Evolutionary conservation across 208 protist species (phyloP), one percentile per base, ranked within the genome.

Genomic region (Phytomonas sp.): DNA sequence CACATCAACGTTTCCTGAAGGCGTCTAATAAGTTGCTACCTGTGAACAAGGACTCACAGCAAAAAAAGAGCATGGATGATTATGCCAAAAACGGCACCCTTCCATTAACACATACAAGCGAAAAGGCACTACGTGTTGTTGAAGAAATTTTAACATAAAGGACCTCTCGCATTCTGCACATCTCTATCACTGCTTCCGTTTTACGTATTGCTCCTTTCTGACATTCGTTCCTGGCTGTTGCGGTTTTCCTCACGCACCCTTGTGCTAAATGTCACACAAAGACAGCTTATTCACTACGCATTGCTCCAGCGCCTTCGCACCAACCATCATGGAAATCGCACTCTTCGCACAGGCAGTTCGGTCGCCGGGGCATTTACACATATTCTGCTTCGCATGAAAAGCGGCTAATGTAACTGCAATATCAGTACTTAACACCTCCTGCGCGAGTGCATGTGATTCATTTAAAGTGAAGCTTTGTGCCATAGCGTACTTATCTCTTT

Each of bases 201-300:
- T 46, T 9, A 1, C 40, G 0, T 9, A 46, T 46, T 46, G 40
- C 40, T 46, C 40, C 40, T 46, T 46, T 9, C 40, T 20, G 13
- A 20, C 40, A 46, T 20, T 46, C 11, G 7, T 17, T 46, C 40
- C 40, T 20, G 7, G 40, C 1, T 20, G 15, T 46, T 46, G 7
- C 15, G 0, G 13, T 46, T 8, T 20, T 20, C 2, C 40, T 8
- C 13, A 46, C 15, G 2, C 11, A 23, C 40, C 11, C 2, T 46
- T 46, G 13, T 9, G 15, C 11, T 20, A 67, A 11, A 36, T 23
- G 70, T 26, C 28, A 53, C 72, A 78, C 23, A 76, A 75, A 11
- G 84, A 72, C 0, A 94, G 71, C 7, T 79, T 73, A 20, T 83
- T 87, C 37, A 87, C 79, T 2, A 94, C 78, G 34, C 83, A 81